phyloP scores from a whole-genome alignment of 331 rosid species.

The Cydonia oblonga region DNA sequence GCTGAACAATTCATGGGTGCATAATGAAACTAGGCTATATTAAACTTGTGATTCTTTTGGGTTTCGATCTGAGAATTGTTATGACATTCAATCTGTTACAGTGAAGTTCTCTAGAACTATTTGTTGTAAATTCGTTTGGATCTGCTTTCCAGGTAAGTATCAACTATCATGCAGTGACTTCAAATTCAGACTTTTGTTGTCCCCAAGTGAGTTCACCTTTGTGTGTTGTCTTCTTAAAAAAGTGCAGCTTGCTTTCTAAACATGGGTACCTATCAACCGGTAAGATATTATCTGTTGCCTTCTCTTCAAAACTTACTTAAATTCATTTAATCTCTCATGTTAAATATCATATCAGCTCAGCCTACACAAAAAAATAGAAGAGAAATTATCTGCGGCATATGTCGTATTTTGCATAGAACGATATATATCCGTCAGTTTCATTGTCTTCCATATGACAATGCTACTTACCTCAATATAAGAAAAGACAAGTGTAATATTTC shows the following conservation, averaged over 20 bases:
- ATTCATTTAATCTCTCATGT: neutral
- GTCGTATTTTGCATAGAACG: neutral
- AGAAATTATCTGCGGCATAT: neutral
- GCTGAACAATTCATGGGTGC: no score
- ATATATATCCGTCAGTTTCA: neutral
- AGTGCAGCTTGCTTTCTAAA: conserved; percentile 73
- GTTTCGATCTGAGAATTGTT: neutral
- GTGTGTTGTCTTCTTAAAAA: neutral
- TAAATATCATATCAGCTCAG: neutral
- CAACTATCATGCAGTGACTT: neutral
- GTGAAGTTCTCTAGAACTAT: neutral
- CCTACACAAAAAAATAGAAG: neutral
- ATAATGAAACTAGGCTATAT: no score
- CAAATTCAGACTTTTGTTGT: neutral
- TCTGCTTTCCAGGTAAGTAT: neutral
- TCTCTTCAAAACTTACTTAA: neutral
- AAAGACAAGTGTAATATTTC: neutral
- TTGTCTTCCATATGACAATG: neutral
- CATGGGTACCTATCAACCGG: conserved; percentile 55
- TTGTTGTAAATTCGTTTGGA: neutral
- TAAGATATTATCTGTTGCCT: conserved; percentile 20
- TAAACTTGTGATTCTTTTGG: no score
- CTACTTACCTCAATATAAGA: neutral
- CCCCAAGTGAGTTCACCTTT: neutral
- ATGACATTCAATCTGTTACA: neutral